Base-by-base conservation (phyloP, 495 filamentous ascomycete species). In the Trypethelium eluteriae region DNA sequence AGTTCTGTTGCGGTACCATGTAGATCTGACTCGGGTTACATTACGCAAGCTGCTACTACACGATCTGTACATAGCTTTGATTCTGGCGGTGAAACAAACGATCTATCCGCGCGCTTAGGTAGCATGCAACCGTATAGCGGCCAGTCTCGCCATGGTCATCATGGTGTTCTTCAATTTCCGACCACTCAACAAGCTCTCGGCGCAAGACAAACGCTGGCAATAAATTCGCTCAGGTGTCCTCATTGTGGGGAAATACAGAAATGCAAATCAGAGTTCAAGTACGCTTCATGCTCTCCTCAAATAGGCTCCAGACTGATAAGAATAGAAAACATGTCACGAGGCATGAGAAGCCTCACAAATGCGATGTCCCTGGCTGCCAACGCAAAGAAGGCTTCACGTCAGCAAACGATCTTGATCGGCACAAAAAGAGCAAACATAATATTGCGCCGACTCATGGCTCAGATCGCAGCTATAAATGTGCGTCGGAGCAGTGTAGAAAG, bases 201-300 rank as follows among this genome's bases (percentile, higher is more conserved):
- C 66, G 63, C 12, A 62, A 67, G 46, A 65, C 67, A 53, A 70
- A 66, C 44, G 57, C 63, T 35, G 65, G 62, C 36, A 69, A 66
- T 39, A 59, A 71, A 69, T 41, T 66, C 68, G 11, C 61, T 68
- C 49, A 66, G 56, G 38, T 73, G 71, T 47, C 32, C 46, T 41
- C 34, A 66, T 18, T 74, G 72, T 61, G 62, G 50, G 2, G 72
- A 74, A 38, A 35, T 67, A 18, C 67, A 65, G 18, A 74, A 74
- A 64, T 74, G 72, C 64, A 62, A 53, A 53, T 74, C 72, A 12
- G 72, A 74, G 41, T 49, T 59, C 57, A 74, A 72, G 72, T 74
- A 53, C 39, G 71, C 53, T 7, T 36, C 3, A n/a, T 14, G 53
- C 53, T 18, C 53, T 59, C 32, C 36, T 35, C 36, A 36, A 9